Base-by-base conservation (phyloP, 2,329 filamentous ascomycete species). In the Stagonosporopsis vannaccii region DNA sequence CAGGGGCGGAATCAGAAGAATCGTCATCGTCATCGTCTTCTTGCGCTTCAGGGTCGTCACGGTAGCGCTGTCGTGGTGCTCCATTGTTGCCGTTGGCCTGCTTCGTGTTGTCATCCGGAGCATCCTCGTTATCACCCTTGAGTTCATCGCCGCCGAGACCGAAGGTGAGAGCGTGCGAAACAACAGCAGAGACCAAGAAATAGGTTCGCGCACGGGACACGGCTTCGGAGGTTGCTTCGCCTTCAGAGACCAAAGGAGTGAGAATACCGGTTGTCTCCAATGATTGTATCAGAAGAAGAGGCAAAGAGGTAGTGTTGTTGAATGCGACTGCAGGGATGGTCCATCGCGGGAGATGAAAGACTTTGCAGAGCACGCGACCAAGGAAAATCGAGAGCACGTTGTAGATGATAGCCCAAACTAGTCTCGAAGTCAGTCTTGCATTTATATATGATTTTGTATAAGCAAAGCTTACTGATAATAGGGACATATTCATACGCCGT, bases 141-240 rank as follows among this genome's bases (percentile, higher is more conserved):
- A 89, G 79, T 35, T 89, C 75, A 12, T 81, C 77, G 0, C 87
- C 86, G 0, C 86, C 87, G 3, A 89, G 75, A 0, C 84, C 84
- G 68, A 89, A 90, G 0, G 86, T 89, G 56, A 89, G 73, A 48
- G 82, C 85, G 65, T 86, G 88, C 37, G 81, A 82, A 9, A 89
- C 78, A 51, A 87, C 88, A 3, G 86, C 82, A 60, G 86, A 88
- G 56, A 90, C 82, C 3, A 90, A 74, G 65, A 90, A 88, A 70
- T 88, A 90, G 13, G 84, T 84, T 67, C 88, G 85, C 6, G 86
- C 86, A 9, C 87, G 78, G 49, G 84, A 80, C 12, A 89, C 76
- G 0, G 84, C 84, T 3, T 77, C 75, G 2, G 73, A 63, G 2
- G 75, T 71, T 2, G 77, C 70, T 61, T 82, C 77, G 62, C 80